phyloP scores from a whole-genome alignment of 2,329 filamentous ascomycete species.

The Fusarium keratoplasticum region DNA sequence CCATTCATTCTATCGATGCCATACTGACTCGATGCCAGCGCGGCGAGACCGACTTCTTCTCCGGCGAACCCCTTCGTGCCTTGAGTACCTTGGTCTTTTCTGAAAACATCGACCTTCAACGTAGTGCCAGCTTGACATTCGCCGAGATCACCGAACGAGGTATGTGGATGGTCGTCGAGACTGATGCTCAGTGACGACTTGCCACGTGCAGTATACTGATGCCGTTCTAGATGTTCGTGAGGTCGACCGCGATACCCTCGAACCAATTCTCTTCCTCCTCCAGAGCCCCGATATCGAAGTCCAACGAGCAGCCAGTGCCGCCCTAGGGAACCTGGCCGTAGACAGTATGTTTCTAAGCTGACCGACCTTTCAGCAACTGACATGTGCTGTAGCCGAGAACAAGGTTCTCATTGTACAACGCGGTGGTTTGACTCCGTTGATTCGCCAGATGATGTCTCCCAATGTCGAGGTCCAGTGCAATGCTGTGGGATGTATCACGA shows the following conservation, averaged over 20 bases:
- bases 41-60: slow-evolving; percentile 98
- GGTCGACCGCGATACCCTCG: slow-evolving; percentile 93
- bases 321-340: slow-evolving; percentile 94
- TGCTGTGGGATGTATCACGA: slow-evolving; percentile 98
- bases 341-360: slow-evolving; percentile 76
- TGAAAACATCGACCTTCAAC: slow-evolving; percentile 97
- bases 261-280: slow-evolving; percentile 94
- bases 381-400: slow-evolving; percentile 81
- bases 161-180: slow-evolving; percentile 56
- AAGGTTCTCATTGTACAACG: slow-evolving; percentile 96
- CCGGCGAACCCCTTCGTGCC: slow-evolving; percentile 91
- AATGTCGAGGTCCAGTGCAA: slow-evolving; percentile 99
- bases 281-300: slow-evolving; percentile 98
- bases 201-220: slow-evolving; percentile 27
- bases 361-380: slow-evolving; percentile 52
- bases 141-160: slow-evolving; percentile 99
- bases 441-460: slow-evolving; percentile 96
- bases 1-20: background rate
- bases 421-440: slow-evolving; percentile 89
- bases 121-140: slow-evolving; percentile 97
- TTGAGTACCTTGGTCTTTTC: slow-evolving; percentile 97
- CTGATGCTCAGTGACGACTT: background rate
- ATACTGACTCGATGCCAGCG: slow-evolving; percentile 69
- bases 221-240: slow-evolving; percentile 84
- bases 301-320: slow-evolving; percentile 94